Evolutionary conservation across 2,329 filamentous ascomycete species (phyloP).

Genomic region (Lachnellula occidentalis): DNA sequence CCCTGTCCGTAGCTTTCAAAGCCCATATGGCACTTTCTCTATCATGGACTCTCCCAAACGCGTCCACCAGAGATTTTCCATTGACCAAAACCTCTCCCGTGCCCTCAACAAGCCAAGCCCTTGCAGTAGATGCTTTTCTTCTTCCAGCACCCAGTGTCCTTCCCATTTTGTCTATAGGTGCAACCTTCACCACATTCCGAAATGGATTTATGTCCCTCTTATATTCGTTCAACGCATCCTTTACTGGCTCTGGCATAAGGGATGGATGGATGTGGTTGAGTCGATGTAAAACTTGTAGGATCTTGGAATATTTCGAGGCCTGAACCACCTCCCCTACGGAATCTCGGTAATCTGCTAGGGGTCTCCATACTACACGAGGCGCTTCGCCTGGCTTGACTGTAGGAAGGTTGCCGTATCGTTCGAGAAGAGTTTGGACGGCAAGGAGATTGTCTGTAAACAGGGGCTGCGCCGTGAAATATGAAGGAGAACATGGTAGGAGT

Average conservation of each 20-base stretch:
- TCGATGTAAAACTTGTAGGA: constrained; percentile 69
- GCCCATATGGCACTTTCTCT: constrained; percentile 93
- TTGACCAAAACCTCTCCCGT: constrained; percentile 88
- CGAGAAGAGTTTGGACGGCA: constrained; percentile 63
- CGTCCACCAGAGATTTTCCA: constrained; percentile 74
- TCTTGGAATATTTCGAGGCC: constrained; percentile 70
- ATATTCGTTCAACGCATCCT: constrained; percentile 60
- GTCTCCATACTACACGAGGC: constrained; percentile 75
- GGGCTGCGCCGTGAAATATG: constrained; percentile 89
- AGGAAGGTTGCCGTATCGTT: constrained; percentile 69
- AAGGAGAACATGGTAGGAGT: constrained; percentile 75
- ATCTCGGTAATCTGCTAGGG: constrained; percentile 67
- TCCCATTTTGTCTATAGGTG: constrained; percentile 68
- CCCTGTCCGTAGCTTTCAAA: constrained; percentile 70
- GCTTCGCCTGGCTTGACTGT: constrained; percentile 58
- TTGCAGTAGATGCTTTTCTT: constrained; percentile 81
- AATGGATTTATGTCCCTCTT: constrained; percentile 69
- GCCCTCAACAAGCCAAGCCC: constrained; percentile 85
- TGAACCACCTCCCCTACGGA: constrained; percentile 67
- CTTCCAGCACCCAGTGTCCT: constrained; percentile 74
- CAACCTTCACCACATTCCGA: constrained; percentile 56
- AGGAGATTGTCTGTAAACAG: constrained; percentile 83
- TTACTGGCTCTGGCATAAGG: constrained; percentile 67
- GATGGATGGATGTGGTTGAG: constrained; percentile 81
- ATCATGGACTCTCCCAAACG: constrained; percentile 85